A percentile compares a stretch with the other conserved stretches of the same genome.
These are phyloP conservation scores for Lipomyces mesembrius DNA, from an alignment of 805 yeast species.

Conservation along the genomic window DNA sequence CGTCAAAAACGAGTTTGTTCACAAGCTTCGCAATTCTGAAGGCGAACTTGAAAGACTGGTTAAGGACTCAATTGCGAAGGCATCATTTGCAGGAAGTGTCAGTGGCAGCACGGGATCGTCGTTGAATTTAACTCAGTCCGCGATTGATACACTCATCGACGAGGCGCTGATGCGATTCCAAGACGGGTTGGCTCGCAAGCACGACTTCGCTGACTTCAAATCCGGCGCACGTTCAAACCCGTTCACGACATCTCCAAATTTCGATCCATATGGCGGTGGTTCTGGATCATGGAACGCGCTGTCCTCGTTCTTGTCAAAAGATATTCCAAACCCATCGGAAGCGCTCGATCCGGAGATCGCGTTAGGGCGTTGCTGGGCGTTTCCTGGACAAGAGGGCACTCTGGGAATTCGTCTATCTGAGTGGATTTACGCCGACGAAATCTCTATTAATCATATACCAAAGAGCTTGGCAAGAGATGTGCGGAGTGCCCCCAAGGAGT, in stretches of 20 bases:
- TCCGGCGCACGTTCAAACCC: conserved; percentile 42
- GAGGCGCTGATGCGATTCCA: conserved; percentile 25
- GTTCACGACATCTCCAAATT: conserved; percentile 38
- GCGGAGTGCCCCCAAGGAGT: conserved; percentile 42
- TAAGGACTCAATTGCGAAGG: conserved; percentile 8
- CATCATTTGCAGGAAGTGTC: background rate
- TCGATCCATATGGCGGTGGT: conserved; percentile 24
- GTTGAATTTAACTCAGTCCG: conserved; percentile 29
- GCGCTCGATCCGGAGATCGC: conserved; percentile 37
- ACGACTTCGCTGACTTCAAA: conserved; percentile 32
- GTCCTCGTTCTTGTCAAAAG: conserved; percentile 19
- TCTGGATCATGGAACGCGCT: conserved; percentile 18
- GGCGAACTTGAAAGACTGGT: conserved; percentile 12
- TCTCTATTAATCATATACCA: conserved; percentile 42
- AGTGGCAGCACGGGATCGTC: background rate
- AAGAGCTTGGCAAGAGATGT: conserved; percentile 37
- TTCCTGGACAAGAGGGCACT: conserved; percentile 42
- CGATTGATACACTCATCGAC: conserved; percentile 34
- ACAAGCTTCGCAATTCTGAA: conserved; percentile 19
- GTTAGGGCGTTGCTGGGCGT: conserved; percentile 46
- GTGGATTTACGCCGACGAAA: conserved; percentile 36
- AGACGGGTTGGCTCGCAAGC: conserved; percentile 23
- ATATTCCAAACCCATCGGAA: conserved; percentile 12
- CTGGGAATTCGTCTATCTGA: conserved; percentile 41
- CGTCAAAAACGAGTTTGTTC: conserved; percentile 16